A percentile compares a stretch with the other conserved stretches of the same genome.
Evolutionary conservation across 805 yeast genomes (phyloP).

Genomic region (Blastobotrys attinorum): DNA sequence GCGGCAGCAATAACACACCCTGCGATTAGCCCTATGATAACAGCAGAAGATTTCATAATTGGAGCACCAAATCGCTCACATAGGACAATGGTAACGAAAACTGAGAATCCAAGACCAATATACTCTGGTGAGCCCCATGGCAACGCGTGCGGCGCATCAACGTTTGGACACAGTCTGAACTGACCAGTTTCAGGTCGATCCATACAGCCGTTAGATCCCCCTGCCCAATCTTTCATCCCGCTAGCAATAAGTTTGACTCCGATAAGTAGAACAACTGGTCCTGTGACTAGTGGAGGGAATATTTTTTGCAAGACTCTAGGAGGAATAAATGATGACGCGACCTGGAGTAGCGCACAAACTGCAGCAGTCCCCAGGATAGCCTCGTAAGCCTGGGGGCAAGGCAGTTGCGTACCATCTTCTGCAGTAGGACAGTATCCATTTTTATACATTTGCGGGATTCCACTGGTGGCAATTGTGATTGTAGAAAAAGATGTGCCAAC

Average conservation of each 20-base stretch:
- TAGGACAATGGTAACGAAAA: conserved; percentile 61
- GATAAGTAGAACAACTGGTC: conserved; percentile 83
- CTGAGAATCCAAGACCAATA: conserved; percentile 81
- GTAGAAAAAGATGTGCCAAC: conserved; percentile 91
- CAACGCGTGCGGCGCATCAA: conserved; percentile 45
- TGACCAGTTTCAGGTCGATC: conserved; percentile 35
- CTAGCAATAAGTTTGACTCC: conserved; percentile 62
- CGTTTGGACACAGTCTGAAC: conserved; percentile 39
- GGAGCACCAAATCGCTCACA: conserved; percentile 90
- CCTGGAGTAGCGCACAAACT: conserved; percentile 67
- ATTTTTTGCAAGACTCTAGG: conserved; percentile 58
- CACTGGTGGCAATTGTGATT: conserved; percentile 66
- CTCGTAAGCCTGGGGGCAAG: conserved; percentile 92
- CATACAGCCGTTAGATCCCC: conserved; percentile 55
- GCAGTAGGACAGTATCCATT: conserved; percentile 59
- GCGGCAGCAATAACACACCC: conserved; percentile 94
- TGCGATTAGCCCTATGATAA: conserved; percentile 70
- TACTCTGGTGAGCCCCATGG: conserved; percentile 85
- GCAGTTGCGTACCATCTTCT: conserved; percentile 54
- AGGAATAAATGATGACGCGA: conserved; percentile 69
- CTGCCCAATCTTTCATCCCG: conserved; percentile 81
- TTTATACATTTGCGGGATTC: conserved; percentile 73
- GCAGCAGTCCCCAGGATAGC: conserved; percentile 76
- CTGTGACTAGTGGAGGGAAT: conserved; percentile 88
- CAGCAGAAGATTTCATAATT: conserved; percentile 90